Base-by-base conservation (phyloP, 345 rosid species). In the Salix koriyanagi region DNA sequence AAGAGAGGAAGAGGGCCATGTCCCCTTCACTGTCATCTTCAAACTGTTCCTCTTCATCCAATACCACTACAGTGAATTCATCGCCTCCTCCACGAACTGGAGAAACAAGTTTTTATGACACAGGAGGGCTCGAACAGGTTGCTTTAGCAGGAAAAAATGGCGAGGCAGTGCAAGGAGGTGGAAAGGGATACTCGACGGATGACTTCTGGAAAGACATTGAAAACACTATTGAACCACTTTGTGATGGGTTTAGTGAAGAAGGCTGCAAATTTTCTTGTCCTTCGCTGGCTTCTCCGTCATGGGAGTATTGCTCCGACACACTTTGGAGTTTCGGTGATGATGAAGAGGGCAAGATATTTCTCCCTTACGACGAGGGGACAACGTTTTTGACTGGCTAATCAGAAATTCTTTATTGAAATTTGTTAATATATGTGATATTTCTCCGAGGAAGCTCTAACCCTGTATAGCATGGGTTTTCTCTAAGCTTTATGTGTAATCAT, bases 131-230 rank as follows among this genome's bases (percentile, higher is more conserved):
- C 32, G 66, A 81, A 5, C 32, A n/a, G 52, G 50, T 61, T 34
- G 77, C 60, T 79, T 85, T 80, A 41, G 75, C 44, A 21, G 82
- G 70, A n/a, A 79, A 83, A 66, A 83, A 64, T 73, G 79, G 73
- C 25, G 85, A 84, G 77, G 85, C 80, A 26, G 79, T 71, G 15
- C 83, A 88, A 58, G 88, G 75, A 60, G 75, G 46, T 34, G 93
- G 86, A 77, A 88, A 78, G 12, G 90, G 86, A 25, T 67, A 80
- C 75, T 78, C 91, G 5, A 84, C 92, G 96, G 99, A 96, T 78
- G 98, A 95, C 32, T 84, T 95, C 80, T 95, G 99, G 99, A 88
- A 85, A 78, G 99, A 95, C 74, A 89, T 95, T 71, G 92, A 87
- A 52, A 84, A 83, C 78, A 82, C 68, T 15, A 84, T 86, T 30